Base-by-base conservation (phyloP, 2,329 filamentous ascomycete genomes). In the Tolypocladium sp. region DNA sequence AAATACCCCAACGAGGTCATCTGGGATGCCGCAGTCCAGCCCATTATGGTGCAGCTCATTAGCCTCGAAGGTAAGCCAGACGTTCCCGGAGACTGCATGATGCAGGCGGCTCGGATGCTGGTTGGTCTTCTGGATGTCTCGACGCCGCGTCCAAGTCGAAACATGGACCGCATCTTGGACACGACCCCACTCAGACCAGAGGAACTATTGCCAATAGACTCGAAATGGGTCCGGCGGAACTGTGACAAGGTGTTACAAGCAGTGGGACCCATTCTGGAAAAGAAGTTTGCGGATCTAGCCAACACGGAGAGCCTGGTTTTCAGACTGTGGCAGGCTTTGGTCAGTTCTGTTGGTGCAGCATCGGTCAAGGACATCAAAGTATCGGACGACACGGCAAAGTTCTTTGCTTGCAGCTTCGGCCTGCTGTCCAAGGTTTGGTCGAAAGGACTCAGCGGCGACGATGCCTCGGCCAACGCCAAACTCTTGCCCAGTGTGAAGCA, bases 331-430 rank as follows among this genome's bases (percentile, higher is more conserved):
- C 71, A 76, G 35, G 77, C 81, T 1, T 76, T 91, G 15, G 77
- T 90, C 51, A 75, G 77, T 4, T 83, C 87, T 1, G 77, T 92
- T 33, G 82, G 85, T 2, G 81, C 82, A 55, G 89, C 89, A 44
- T 87, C 87, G 30, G 82, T 81, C 49, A 96, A 96, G 73, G 94
- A 99, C 72, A 88, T 99, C 65, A 96, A 93, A 66, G 87, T 92
- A 8, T 92, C 91, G 0, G 82, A 83, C 15, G 93, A 97, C 62
- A 90, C 92, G 1, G 89, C 90, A 68, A 83, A 86, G 61, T 93
- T 92, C 60, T 81, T 96, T 62, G 87, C 89, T 27, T 80, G 84
- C 49, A 79, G 92, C 27, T 80, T 93, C 56, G 85, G 85, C 49
- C 73, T 92, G 27, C 75, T 96, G 8, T 82, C 85, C 55, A 83